Evolutionary conservation across 441 rosid species (phyloP), one percentile per base, ranked within the genome.

Genomic region (Populus hybrid): DNA sequence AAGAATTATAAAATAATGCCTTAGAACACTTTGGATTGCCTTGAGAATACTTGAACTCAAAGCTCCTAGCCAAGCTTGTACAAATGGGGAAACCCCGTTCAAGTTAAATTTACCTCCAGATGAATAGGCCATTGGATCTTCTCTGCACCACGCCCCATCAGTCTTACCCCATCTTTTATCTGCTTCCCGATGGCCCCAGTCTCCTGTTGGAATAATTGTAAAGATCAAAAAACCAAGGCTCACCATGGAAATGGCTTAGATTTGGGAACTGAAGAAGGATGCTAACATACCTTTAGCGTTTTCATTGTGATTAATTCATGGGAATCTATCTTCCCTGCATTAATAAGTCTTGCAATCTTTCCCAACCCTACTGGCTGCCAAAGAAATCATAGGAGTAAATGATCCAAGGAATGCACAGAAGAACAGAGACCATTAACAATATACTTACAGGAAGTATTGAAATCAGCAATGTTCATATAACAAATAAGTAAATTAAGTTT

Each of bases 61-160:
- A 4, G 20, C 7, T 26, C 16, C 42, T 18, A 63, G 73, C 57
- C 61, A n/a, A 23, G 53, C 32, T 16, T 6, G 59, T 28, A 24
- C 6, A 72, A 46, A 75, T 72, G 26, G 32, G 77, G 24, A 66
- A 74, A 68, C 32, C 32, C 21, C 14, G 30, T 14, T 14, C 28
- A 46, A 36, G 32, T 32, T 63, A 77, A 28, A 73, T 61, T 79
- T 87, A 95, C 98, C 98, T 95, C 98, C 23, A 94, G 87, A 87
- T 94, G 95, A 81, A 95, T 90, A 63, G 98, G 98, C 32, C 99
- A 95, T 70, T 91, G 84, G 84, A 95, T 94, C 77, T 90, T 87
- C 70, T 90, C 97, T 53, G 89, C 82, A 70, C 98, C 99, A 71
- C 99, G 97, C 5, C 97, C 99, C 99, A 94, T 94, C 87, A 95